Percentiles rank a stretch among this genome's conserved stretches.
Evolutionary conservation across 768 basidiomycete genomes (phyloP).

Genomic region (Tremella mesenterica): DNA sequence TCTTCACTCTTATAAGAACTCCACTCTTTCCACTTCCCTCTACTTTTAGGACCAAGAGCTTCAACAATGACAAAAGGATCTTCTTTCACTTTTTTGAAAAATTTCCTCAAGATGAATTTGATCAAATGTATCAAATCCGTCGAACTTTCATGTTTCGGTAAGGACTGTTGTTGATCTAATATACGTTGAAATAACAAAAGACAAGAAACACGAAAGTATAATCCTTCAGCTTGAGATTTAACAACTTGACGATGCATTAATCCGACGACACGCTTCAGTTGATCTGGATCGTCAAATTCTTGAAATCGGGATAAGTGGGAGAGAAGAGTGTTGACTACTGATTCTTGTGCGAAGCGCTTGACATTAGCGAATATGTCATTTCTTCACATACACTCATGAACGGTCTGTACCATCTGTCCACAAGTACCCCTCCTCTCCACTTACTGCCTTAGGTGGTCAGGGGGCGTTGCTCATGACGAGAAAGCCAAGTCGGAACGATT

Average conservation of each 20-base stretch:
- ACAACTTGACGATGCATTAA: constrained; percentile 86
- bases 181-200: constrained; percentile 80
- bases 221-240: constrained; percentile 79
- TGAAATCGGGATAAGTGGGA: constrained; percentile 73
- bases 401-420: too few species aligned
- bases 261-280: constrained; percentile 81
- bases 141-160: constrained; percentile 64
- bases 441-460: too few species aligned
- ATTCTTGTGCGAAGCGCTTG: constrained; percentile 82
- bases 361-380: too few species aligned
- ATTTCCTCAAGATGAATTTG: constrained; percentile 77
- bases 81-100: constrained; percentile 83
- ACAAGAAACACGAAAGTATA: constrained; percentile 92
- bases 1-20: constrained; percentile 34
- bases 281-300: constrained; percentile 65
- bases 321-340: constrained; percentile 74
- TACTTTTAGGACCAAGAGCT: constrained; percentile 50
- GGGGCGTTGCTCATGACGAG: too few species aligned
- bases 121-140: constrained; percentile 77
- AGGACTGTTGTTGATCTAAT: constrained; percentile 64
- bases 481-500: too few species aligned
- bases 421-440: too few species aligned
- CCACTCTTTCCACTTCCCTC: constrained; percentile 30
- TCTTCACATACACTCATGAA: too few species aligned
- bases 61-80: constrained; percentile 83